Percentiles rank a stretch among this genome's conserved stretches.
phyloP scores from a whole-genome alignment of 345 rosid genomes.

The Boechera stricta region DNA sequence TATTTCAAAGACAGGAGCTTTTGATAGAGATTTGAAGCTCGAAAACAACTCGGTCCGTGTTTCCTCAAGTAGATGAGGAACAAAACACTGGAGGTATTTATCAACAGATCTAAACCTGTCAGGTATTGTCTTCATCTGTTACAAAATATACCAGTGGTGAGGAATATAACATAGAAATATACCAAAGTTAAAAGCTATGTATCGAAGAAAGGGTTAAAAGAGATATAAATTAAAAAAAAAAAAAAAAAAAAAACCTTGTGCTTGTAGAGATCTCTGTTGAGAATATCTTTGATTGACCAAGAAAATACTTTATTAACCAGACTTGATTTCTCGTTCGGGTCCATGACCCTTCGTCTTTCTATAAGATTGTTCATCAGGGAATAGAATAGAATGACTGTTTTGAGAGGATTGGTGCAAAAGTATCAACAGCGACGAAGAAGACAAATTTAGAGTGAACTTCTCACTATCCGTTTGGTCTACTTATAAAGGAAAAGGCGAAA shows the following conservation, averaged over 20 bases:
- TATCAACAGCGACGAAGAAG: too few relatives aligned
- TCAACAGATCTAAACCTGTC: conserved; percentile 30
- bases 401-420: too few relatives aligned
- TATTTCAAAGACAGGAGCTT: conserved; percentile 29
- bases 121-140: conserved; percentile 49
- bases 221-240: too few relatives aligned
- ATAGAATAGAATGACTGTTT: too few relatives aligned
- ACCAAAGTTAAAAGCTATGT: background rate
- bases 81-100: conserved; percentile 43
- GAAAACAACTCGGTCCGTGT: conserved; percentile 47
- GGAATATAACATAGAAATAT: background rate
- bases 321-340: background rate
- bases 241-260: conserved; percentile 18
- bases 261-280: conserved; percentile 47
- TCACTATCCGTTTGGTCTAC: too few relatives aligned
- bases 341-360: conserved; percentile 24
- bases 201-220: background rate
- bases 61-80: conserved; percentile 50
- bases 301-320: conserved; percentile 40
- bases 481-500: too few relatives aligned
- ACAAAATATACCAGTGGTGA: background rate
- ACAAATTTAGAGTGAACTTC: too few relatives aligned
- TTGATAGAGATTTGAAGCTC: conserved; percentile 24
- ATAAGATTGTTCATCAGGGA: background rate
- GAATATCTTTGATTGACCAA: conserved; percentile 48